Conservation (phyloP, 2,329 filamentous ascomycete genomes). For the Alternaria atra region DNA sequence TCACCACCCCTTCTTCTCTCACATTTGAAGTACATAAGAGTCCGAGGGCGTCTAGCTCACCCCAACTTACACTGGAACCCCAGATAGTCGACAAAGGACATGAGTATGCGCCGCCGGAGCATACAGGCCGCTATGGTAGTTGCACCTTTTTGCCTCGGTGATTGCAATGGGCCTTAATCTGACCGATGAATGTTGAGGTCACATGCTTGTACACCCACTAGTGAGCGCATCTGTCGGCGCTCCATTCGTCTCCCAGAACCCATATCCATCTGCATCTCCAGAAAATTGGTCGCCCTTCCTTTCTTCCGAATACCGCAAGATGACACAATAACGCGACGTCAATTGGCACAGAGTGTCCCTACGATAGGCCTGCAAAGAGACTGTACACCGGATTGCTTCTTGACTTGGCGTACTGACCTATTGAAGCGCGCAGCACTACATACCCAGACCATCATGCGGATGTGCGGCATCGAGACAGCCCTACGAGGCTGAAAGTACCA, state of each 20-base stretch:
- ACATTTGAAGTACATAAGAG: neutral
- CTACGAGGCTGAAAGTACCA: neutral
- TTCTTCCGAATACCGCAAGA: no score
- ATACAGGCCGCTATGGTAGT: neutral
- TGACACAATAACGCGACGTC: neutral
- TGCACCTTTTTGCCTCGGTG: neutral
- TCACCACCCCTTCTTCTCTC: no score
- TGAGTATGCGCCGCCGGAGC: neutral
- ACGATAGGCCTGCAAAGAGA: neutral
- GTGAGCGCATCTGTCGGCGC: neutral
- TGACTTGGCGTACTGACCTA: neutral
- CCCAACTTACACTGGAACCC: neutral
- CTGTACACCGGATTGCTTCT: neutral
- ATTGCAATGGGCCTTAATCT: neutral
- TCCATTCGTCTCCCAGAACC: neutral
- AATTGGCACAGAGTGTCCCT: neutral
- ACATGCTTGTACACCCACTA: neutral
- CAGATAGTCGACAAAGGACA: neutral
- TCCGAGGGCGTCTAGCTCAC: neutral
- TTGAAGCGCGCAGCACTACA: neutral
- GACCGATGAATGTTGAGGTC: neutral
- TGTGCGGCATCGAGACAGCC: constrained; percentile 1
- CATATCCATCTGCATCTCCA: neutral
- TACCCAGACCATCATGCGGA: neutral
- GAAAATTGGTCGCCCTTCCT: neutral